Base-by-base conservation (phyloP, 2,329 filamentous ascomycete genomes). In the Phialophora macrospora region DNA sequence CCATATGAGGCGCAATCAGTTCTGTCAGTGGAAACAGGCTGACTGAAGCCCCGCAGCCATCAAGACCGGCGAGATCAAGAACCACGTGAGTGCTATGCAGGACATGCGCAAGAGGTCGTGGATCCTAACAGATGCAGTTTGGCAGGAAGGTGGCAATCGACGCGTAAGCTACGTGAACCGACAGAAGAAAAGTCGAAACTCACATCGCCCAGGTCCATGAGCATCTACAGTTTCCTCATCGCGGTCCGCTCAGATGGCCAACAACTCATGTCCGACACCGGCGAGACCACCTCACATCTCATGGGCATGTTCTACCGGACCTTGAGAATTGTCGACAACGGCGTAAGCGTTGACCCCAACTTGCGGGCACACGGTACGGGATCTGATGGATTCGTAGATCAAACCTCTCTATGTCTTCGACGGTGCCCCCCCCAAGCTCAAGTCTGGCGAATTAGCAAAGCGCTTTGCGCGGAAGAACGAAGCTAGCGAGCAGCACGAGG, bases 281-380 rank as follows among this genome's bases (percentile, higher is more conserved):
- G 95, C 74, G 93, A 98, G 79, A 99, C 95, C 1, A 99, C 95
- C 0, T 99, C 95, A 20, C 95, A 99, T 78, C 83, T 99, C 17
- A 98, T 99, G 93, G 95, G 95, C 75, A 94, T 99, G 88, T 99
- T 99, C 83, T 99, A 99, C 83, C 93, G 95, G 73, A 99, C 95
- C 2, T 85, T 99, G 6, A 93, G 95, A 73, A 98, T 99, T 82
- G 92, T 98, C 74, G 95, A 99, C 80, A 98, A 97, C 74, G 95
- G 95, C 64, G 48, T 52, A 17, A 24, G 48, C 20, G 26, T 14
- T 24, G 9, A 52, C 12, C 8, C 14, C 48, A 52, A n/a, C 48
- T 26, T 52, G 17, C 38, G 17, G 38, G 38, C 38, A n/a, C n/a
- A n/a, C 17, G 48, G 0, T 24, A 14, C 48, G 26, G 20, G 22